phyloP scores from a whole-genome alignment of 257 asterid species.

The Dorcoceras hygrometricum region DNA sequence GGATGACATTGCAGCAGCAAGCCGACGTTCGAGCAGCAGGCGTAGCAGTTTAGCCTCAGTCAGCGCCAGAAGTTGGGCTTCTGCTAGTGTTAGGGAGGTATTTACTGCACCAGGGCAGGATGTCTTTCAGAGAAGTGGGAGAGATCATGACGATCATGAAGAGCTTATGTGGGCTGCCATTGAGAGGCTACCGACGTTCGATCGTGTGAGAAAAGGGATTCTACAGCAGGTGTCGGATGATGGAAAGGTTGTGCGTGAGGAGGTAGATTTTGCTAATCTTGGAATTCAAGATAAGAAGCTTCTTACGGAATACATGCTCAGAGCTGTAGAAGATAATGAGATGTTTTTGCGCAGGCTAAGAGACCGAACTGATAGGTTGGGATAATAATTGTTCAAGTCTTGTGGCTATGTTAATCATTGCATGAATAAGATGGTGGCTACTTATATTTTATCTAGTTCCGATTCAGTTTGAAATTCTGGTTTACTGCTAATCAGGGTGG shows the following conservation, averaged over 20 bases:
- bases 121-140: slow-evolving; percentile 58
- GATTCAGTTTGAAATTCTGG: background rate
- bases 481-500: slow-evolving; percentile 49
- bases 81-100: slow-evolving; percentile 69
- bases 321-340: slow-evolving; percentile 90
- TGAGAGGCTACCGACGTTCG: slow-evolving; percentile 87
- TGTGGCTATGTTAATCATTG: background rate
- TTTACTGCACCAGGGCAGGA: slow-evolving; percentile 64
- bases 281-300: slow-evolving; percentile 60
- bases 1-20: slow-evolving; percentile 46
- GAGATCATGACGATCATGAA: slow-evolving; percentile 72
- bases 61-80: slow-evolving; percentile 71
- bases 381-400: background rate
- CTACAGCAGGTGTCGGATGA: slow-evolving; percentile 63
- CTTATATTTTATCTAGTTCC: background rate
- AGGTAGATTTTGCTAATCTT: slow-evolving; percentile 67
- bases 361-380: slow-evolving; percentile 83
- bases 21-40: slow-evolving; percentile 53
- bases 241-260: slow-evolving; percentile 59
- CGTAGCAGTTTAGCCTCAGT: slow-evolving; percentile 50
- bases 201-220: slow-evolving; percentile 76
- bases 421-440: background rate
- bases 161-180: slow-evolving; percentile 97
- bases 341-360: slow-evolving; percentile 70
- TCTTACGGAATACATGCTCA: slow-evolving; percentile 60